Base-by-base conservation (phyloP, 176 grass and related monocot genomes). In the Triticum urartu region DNA sequence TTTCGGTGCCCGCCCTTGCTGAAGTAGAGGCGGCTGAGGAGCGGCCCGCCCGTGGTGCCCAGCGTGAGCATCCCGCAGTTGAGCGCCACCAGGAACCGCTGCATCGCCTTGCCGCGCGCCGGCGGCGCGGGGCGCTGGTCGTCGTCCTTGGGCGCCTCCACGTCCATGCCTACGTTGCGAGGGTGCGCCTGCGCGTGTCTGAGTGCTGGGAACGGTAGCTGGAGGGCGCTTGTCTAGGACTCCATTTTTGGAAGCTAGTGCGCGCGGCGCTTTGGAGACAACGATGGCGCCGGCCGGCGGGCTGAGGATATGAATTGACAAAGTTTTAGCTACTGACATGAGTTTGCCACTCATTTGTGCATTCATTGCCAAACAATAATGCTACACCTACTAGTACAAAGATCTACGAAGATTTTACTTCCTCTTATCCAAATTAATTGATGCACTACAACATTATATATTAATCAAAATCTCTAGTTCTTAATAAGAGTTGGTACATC, bases 21-120 rank as follows among this genome's bases (percentile, higher is more conserved):
- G 87, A 80, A 95, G 68, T 95, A 95, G 48, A 95, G 87, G n/a
- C 94, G 91, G 78, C 77, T 84, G 0, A 91, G 34, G 61, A 93
- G 89, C 22, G 94, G 94, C 1, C 94, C 91, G 4, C 84, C 91
- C n/a, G 84, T 95, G 34, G 78, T 71, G 38, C 94, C 94, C 1
- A 95, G 30, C 0, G 63, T 79, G 0, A 92, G 89, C 72, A 95
- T 80, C 6, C 87, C 81, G 87, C 87, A 86, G 83, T 95, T 95
- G 36, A 91, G 36, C 6, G 40, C 87, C 83, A 92, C 80, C 2
- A 95, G 75, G 1, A 92, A 13, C 4, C 75, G 38, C 28, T 32
- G 89, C 77, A 78, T 67, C 65, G 43, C 26, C 68, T 77, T 86
- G 64, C 59, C 21, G 20, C 62, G 70, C n/a, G 33, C 3, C 7